Conservation (phyloP, 352 stramenopile species). For the Phytophthora citricola region DNA sequence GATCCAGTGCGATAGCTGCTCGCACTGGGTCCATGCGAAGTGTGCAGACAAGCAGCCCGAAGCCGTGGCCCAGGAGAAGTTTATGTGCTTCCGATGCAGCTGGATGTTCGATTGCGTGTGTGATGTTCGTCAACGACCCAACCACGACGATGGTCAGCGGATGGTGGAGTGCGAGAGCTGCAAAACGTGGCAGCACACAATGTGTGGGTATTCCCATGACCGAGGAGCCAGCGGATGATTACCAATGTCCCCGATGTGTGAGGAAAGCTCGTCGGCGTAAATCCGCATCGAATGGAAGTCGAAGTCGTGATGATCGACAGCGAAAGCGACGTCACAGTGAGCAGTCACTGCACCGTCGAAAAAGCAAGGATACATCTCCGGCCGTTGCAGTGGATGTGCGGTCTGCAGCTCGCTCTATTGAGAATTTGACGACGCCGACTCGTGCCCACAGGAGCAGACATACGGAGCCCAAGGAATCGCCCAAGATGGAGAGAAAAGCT, state of each 20-base stretch:
- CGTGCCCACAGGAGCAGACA: constrained; percentile 26
- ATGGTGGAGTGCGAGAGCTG: constrained; percentile 83
- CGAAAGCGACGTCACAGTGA: constrained; percentile 24
- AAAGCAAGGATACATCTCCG: constrained; percentile 25
- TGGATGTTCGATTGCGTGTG: constrained; percentile 82
- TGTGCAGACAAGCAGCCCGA: constrained; percentile 53
- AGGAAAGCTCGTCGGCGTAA: constrained; percentile 36
- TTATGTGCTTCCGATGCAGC: constrained; percentile 67
- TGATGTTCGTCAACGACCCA: constrained; percentile 51
- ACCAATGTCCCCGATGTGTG: constrained; percentile 62
- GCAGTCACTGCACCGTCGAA: constrained; percentile 9
- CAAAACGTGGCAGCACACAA: constrained; percentile 78
- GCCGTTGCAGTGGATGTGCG: constrained; percentile 25
- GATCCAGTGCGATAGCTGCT: constrained; percentile 70
- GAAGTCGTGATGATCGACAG: constrained; percentile 28
- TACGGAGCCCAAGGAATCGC: constrained; percentile 12
- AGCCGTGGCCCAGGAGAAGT: constrained; percentile 54
- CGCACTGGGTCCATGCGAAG: constrained; percentile 65
- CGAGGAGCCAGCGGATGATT: constrained; percentile 56
- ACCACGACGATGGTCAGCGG: constrained; percentile 70
- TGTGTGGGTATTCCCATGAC: constrained; percentile 64
- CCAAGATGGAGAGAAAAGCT: constrained; percentile 32
- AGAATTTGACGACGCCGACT: constrained; percentile 16
- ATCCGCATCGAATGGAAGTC: constrained; percentile 21
- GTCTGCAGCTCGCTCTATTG: constrained; percentile 23